Percentiles rank a stretch among this genome's conserved stretches.
These are phyloP conservation scores for Penicillium robsamsonii DNA, from an alignment of 495 filamentous ascomycete genomes.

Conservation along the genomic window DNA sequence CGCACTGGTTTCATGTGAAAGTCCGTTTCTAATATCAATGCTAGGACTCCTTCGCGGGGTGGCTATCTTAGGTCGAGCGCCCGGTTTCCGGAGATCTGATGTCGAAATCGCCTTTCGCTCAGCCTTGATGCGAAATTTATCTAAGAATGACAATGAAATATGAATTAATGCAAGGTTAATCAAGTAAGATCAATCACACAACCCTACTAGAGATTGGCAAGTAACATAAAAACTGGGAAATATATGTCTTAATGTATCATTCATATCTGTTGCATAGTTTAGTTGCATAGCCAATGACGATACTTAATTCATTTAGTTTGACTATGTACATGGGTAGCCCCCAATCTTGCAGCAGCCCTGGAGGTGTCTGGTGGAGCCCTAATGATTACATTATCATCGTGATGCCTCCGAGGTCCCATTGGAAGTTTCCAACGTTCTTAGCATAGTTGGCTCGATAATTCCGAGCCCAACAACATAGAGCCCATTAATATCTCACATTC, in stretches of 20 bases:
- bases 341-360: neutral
- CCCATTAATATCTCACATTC: neutral
- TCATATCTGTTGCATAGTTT: neutral
- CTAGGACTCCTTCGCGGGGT: neutral
- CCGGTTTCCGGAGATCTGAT: constrained; percentile 4
- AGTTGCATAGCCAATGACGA: neutral
- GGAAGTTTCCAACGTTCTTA: neutral
- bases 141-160: neutral
- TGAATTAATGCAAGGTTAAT: neutral
- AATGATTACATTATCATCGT: constrained; percentile 1
- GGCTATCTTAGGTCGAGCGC: constrained; percentile 4
- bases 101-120: neutral
- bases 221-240: too few relatives aligned
- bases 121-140: constrained; percentile 1
- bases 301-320: neutral
- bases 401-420: neutral
- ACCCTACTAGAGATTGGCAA: neutral
- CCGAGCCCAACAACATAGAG: neutral
- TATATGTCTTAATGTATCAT: neutral
- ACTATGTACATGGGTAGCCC: neutral
- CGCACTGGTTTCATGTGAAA: neutral
- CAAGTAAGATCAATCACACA: neutral
- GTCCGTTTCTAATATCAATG: neutral
- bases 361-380: too few relatives aligned
- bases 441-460: neutral